Evolutionary conservation across 2,329 filamentous ascomycete genomes (phyloP).

Genomic region (Penicillium sp.): DNA sequence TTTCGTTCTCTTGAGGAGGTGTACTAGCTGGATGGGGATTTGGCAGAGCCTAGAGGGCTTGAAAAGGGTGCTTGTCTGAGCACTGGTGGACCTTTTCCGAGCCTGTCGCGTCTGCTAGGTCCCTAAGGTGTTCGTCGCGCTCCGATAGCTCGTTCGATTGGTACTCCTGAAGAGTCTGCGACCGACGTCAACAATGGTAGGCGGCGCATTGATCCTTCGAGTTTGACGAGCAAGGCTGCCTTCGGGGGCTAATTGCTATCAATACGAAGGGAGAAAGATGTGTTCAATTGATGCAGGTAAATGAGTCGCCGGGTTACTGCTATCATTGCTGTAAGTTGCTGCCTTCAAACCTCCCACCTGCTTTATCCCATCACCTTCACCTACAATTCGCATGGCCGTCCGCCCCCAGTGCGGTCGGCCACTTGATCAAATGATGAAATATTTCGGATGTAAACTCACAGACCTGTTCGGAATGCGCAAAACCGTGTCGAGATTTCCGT

Average conservation of each 20-base stretch:
- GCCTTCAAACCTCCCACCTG: neutral
- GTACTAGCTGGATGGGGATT: neutral
- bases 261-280: neutral
- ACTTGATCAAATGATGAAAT: constrained; percentile 69
- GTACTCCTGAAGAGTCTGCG: neutral
- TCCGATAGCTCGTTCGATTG: neutral
- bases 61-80: neutral
- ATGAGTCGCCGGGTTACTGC: neutral
- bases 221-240: neutral
- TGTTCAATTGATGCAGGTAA: neutral
- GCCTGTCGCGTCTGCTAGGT: too few species aligned
- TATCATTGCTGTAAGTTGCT: neutral
- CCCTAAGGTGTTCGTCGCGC: neutral
- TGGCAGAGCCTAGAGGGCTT: neutral
- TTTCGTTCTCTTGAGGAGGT: neutral
- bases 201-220: neutral
- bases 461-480: constrained; percentile 89
- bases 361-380: neutral
- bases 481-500: constrained; percentile 96
- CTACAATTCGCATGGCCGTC: neutral
- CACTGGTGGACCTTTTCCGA: neutral
- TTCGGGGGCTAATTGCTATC: neutral
- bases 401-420: constrained; percentile 17
- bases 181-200: neutral
- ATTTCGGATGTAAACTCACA: constrained; percentile 91